These are phyloP conservation scores for Lophiostoma macrostomum DNA, from an alignment of 495 filamentous ascomycete genomes.

Conservation along the genomic window DNA sequence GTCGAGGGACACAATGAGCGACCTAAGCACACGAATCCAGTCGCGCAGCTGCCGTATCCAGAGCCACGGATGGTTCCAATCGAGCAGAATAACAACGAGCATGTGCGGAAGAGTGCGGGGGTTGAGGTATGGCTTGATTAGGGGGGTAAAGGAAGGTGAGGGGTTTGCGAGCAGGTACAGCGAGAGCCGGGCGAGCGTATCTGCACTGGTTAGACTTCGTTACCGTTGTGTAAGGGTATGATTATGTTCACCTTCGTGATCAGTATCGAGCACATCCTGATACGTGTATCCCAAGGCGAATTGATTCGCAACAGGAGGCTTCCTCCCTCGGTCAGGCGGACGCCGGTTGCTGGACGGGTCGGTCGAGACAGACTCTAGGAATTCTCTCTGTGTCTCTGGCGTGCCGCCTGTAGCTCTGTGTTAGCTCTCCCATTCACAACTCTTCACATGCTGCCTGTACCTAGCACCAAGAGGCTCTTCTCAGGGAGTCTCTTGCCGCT, in stretches of 20 bases:
- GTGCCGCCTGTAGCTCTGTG: conserved; percentile 61
- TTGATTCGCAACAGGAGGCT: conserved; percentile 82
- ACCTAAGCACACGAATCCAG: conserved; percentile 79
- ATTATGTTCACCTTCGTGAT: conserved; percentile 71
- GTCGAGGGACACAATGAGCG: conserved; percentile 70
- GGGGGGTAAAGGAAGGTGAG: conserved; percentile 74
- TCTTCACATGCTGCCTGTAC: conserved; percentile 41
- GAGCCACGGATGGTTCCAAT: conserved; percentile 90
- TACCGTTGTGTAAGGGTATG: background rate
- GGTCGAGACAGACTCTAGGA: conserved; percentile 74
- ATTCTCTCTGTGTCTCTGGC: conserved; percentile 84
- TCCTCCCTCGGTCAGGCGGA: conserved; percentile 53
- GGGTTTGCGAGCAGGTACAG: conserved; percentile 84
- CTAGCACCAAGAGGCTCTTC: conserved; percentile 85
- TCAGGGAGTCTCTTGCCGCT: conserved; percentile 88
- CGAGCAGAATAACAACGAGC: conserved; percentile 79
- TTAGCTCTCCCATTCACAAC: conserved; percentile 6
- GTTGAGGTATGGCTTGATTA: conserved; percentile 81
- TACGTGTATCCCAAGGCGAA: conserved; percentile 95
- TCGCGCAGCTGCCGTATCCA: conserved; percentile 85
- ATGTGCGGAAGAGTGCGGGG: conserved; percentile 83
- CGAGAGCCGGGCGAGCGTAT: conserved; percentile 87
- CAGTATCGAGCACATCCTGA: conserved; percentile 88
- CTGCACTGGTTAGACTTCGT: conserved; percentile 44
- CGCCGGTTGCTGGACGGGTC: conserved; percentile 53